phyloP scores from a whole-genome alignment of 2,329 filamentous ascomycete genomes.

The Biscogniauxia sp. region DNA sequence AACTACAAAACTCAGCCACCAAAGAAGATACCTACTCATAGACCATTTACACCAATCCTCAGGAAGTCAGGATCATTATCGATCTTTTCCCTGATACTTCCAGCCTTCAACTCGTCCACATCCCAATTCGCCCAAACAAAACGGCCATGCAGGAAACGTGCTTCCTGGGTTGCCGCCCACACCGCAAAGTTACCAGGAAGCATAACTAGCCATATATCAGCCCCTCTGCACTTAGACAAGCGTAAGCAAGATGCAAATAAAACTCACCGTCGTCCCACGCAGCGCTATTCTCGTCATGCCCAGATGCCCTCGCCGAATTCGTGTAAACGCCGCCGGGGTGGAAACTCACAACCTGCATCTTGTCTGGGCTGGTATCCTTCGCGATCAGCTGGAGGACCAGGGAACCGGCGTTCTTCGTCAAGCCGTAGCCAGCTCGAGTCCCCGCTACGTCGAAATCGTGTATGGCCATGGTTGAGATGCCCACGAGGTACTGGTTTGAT shows the following conservation, averaged over 20 bases:
- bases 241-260: background rate
- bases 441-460: constrained; percentile 27
- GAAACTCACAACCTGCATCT: constrained; percentile 39
- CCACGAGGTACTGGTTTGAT: constrained; percentile 29
- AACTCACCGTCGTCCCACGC: constrained; percentile 32
- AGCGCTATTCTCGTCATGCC: constrained; percentile 21
- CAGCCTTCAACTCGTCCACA: constrained; percentile 36
- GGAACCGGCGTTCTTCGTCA: constrained; percentile 39
- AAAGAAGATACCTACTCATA: background rate
- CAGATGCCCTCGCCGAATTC: constrained; percentile 22
- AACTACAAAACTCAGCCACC: too few species aligned
- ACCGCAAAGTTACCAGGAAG: constrained; percentile 37
- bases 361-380: constrained; percentile 30
- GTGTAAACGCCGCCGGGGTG: constrained; percentile 40
- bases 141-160: constrained; percentile 37
- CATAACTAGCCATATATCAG: constrained; percentile 13
- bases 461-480: constrained; percentile 30
- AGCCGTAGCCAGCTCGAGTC: constrained; percentile 30
- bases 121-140: constrained; percentile 41
- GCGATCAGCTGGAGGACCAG: constrained; percentile 39
- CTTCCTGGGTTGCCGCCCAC: constrained; percentile 39
- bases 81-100: constrained; percentile 24
- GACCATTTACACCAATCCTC: constrained; percentile 22
- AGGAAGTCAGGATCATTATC: constrained; percentile 23
- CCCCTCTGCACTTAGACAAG: background rate